phyloP scores from a whole-genome alignment of 768 basidiomycete genomes.

The Rhodotorula paludigena region DNA sequence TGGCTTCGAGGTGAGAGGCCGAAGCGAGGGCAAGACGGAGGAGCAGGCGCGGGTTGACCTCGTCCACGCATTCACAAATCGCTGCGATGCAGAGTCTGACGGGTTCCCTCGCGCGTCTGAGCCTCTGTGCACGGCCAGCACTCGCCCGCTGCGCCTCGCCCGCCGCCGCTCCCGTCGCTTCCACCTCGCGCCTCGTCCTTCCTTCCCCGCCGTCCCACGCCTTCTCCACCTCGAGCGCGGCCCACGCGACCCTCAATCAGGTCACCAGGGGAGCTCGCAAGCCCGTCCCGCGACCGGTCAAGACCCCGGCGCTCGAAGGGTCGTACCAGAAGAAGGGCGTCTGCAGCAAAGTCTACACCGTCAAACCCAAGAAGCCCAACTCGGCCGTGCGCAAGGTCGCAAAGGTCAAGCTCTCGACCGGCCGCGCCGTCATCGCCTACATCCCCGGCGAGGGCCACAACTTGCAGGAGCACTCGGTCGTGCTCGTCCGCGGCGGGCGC shows the following conservation, averaged over 20 bases:
- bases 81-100: not conserved
- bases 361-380: slow-evolving; percentile 94
- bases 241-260: slow-evolving; percentile 71
- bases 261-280: slow-evolving; percentile 66
- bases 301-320: slow-evolving; percentile 71
- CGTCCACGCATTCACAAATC: not conserved
- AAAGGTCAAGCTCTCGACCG: slow-evolving; percentile 82
- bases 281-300: slow-evolving; percentile 55
- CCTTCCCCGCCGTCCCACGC: not conserved
- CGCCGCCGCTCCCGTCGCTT: slow-evolving; percentile 3
- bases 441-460: slow-evolving; percentile 97
- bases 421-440: slow-evolving; percentile 84
- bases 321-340: slow-evolving; percentile 90
- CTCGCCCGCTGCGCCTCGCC: slow-evolving; percentile 4
- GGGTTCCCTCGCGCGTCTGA: not conserved
- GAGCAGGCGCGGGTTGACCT: too few relatives aligned
- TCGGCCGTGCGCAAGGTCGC: slow-evolving; percentile 97
- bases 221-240: slow-evolving; percentile 34
- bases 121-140: not conserved
- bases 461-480: slow-evolving; percentile 93
- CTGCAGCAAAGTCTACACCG: slow-evolving; percentile 64
- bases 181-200: not conserved
- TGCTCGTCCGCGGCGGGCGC: slow-evolving; percentile 87
- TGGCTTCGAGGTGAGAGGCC: too few relatives aligned
- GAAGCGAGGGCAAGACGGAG: too few relatives aligned